These are phyloP conservation scores for Aspergillus spinulosporus DNA, from an alignment of 2,329 filamentous ascomycete genomes.

Conservation along the genomic window DNA sequence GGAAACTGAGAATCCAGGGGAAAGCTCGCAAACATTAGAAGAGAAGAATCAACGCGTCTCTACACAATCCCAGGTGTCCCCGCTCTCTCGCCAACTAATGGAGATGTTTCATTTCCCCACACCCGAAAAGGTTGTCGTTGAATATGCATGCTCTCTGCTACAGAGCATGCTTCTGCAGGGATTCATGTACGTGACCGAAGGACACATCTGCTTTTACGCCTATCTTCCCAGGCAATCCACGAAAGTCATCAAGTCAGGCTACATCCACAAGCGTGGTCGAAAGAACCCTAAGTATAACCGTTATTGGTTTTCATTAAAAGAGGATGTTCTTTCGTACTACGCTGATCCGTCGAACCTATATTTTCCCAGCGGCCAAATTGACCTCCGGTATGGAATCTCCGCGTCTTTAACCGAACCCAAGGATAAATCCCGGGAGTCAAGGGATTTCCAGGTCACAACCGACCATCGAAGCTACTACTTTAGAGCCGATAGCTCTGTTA, in stretches of 20 bases:
- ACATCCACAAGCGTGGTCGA: slow-evolving; percentile 82
- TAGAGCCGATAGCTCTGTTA: slow-evolving; percentile 80
- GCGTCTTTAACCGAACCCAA: slow-evolving; percentile 71
- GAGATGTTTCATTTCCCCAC: slow-evolving; percentile 83
- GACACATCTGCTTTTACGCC: slow-evolving; percentile 95
- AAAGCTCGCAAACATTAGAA: slow-evolving; percentile 21
- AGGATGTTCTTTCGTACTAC: slow-evolving; percentile 89
- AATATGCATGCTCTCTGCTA: slow-evolving; percentile 91
- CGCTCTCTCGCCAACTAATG: slow-evolving; percentile 71
- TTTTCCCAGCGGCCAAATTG: slow-evolving; percentile 88
- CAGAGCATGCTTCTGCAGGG: slow-evolving; percentile 91
- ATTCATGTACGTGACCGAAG: slow-evolving; percentile 91
- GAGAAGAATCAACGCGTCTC: slow-evolving; percentile 53
- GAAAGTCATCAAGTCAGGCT: slow-evolving; percentile 78
- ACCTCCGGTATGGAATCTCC: slow-evolving; percentile 86
- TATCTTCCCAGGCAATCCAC: slow-evolving; percentile 92
- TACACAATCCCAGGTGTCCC: slow-evolving; percentile 50
- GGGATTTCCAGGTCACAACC: slow-evolving; percentile 78
- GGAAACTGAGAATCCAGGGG: slow-evolving; percentile 26
- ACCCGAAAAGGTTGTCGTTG: slow-evolving; percentile 80
- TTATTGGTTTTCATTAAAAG: slow-evolving; percentile 92
- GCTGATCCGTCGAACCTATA: slow-evolving; percentile 80
- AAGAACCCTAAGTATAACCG: slow-evolving; percentile 84
- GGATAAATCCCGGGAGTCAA: slow-evolving; percentile 68
- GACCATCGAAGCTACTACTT: slow-evolving; percentile 83